phyloP scores from a whole-genome alignment of 2,329 filamentous ascomycete species.

The Cercospora sp. region DNA sequence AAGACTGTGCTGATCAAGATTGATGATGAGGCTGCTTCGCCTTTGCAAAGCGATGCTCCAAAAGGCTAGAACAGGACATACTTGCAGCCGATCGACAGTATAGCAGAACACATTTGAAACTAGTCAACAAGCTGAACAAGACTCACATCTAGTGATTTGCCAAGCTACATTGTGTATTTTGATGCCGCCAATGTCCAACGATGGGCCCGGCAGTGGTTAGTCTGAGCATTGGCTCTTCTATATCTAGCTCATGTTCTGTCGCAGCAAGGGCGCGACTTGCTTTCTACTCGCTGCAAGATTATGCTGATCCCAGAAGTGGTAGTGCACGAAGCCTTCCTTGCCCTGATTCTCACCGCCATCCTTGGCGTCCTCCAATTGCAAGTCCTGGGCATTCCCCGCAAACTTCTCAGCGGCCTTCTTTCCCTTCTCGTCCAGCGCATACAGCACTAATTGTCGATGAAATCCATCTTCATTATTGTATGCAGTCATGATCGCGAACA shows the following conservation, averaged over 20 bases:
- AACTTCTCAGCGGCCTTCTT: constrained; percentile 58
- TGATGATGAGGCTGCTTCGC: constrained; percentile 15
- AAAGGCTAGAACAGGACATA: background rate
- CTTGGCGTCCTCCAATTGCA: constrained; percentile 59
- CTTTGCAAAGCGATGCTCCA: background rate
- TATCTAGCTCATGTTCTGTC: constrained; percentile 45
- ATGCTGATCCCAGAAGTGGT: constrained; percentile 64
- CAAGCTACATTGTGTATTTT: background rate
- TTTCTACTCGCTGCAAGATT: constrained; percentile 62
- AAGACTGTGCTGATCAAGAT: constrained; percentile 31
- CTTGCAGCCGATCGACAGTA: background rate
- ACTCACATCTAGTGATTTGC: background rate
- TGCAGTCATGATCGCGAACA: constrained; percentile 71
- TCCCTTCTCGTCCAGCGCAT: constrained; percentile 53
- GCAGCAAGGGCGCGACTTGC: constrained; percentile 61
- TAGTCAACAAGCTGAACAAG: background rate
- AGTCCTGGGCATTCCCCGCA: constrained; percentile 45
- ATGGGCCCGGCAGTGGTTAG: background rate
- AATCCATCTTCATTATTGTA: constrained; percentile 58
- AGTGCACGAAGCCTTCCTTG: constrained; percentile 37
- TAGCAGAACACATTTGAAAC: background rate
- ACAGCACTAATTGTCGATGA: constrained; percentile 68
- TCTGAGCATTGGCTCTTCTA: background rate
- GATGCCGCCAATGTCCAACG: background rate
- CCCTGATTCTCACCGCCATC: constrained; percentile 42